phyloP scores from a whole-genome alignment of 257 asterid species.

The Thymus mandschuricus region DNA sequence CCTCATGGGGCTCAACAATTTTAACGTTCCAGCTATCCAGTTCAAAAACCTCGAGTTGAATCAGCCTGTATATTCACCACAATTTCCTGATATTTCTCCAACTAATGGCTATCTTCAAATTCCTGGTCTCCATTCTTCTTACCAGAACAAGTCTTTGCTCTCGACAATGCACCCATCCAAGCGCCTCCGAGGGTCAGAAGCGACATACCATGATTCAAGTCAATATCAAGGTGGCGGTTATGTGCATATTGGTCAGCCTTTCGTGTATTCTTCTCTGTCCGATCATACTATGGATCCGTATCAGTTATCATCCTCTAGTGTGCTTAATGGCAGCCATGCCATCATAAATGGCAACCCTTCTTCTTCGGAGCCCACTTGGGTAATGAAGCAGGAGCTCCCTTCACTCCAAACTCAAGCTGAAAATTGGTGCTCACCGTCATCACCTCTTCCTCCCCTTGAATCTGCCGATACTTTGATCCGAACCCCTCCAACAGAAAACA shows the following conservation, averaged over 20 bases:
- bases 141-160: constrained; percentile 35
- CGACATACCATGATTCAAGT: constrained; percentile 37
- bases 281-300: constrained; percentile 39
- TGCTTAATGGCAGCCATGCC: constrained; percentile 58
- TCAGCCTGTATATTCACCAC: constrained; percentile 41
- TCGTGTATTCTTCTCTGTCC: constrained; percentile 40
- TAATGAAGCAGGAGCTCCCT: constrained; percentile 92
- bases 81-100: constrained; percentile 54
- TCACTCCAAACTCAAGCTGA: constrained; percentile 82
- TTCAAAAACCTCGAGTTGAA: constrained; percentile 49
- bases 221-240: constrained; percentile 46
- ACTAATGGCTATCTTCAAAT: constrained; percentile 35
- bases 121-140: constrained; percentile 46
- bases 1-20: constrained; percentile 42
- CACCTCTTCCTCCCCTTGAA: constrained; percentile 68
- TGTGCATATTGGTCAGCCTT: constrained; percentile 46
- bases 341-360: constrained; percentile 65
- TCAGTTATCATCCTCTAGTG: constrained; percentile 37
- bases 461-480: constrained; percentile 62
- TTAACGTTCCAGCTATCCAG: constrained; percentile 55
- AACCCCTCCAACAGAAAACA: constrained; percentile 52
- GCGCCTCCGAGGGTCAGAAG: constrained; percentile 50
- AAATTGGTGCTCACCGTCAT: constrained; percentile 70
- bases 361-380: constrained; percentile 76
- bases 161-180: constrained; percentile 54